These are phyloP conservation scores for Senna tora DNA, from an alignment of 306 rosid species.

Conservation along the genomic window DNA sequence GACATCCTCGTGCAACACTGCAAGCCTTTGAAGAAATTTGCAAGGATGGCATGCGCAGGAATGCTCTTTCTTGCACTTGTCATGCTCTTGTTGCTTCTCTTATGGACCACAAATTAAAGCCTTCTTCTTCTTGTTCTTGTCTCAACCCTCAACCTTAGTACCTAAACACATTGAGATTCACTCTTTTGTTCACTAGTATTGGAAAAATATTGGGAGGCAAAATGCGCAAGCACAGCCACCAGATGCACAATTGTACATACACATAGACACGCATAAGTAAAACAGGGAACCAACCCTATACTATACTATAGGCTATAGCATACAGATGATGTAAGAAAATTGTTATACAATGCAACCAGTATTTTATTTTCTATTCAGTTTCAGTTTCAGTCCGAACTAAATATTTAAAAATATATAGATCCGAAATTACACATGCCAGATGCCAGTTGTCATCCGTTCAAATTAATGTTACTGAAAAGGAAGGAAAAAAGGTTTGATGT, in stretches of 20 bases:
- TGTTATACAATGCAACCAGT: background rate
- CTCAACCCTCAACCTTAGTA: slow-evolving; percentile 43
- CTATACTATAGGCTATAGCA: background rate
- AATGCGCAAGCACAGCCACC: slow-evolving; percentile 39
- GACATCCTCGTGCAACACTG: slow-evolving; percentile 58
- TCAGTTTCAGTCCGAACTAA: too few species aligned
- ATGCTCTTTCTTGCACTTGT: slow-evolving; percentile 44
- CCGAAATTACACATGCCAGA: too few species aligned
- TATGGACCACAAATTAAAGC: slow-evolving; percentile 43
- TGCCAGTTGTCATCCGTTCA: too few species aligned
- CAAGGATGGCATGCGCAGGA: slow-evolving; percentile 54
- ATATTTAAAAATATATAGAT: too few species aligned
- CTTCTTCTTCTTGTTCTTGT: slow-evolving; percentile 14
- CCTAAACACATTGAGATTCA: slow-evolving; percentile 36
- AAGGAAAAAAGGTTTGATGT: background rate
- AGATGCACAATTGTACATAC: slow-evolving; percentile 20
- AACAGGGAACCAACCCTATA: slow-evolving; percentile 43
- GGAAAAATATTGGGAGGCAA: slow-evolving; percentile 27
- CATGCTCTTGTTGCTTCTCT: slow-evolving; percentile 54
- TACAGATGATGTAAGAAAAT: slow-evolving; percentile 16
- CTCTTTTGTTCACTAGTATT: too few species aligned
- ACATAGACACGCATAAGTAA: background rate
- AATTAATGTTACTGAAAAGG: background rate
- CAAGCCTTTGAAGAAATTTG: slow-evolving; percentile 58
- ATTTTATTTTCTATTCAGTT: background rate